A percentile compares a stretch with the other conserved stretches of the same genome.
phyloP scores from a whole-genome alignment of 2,329 filamentous ascomycete genomes.

The Colletotrichum sansevieriae region DNA sequence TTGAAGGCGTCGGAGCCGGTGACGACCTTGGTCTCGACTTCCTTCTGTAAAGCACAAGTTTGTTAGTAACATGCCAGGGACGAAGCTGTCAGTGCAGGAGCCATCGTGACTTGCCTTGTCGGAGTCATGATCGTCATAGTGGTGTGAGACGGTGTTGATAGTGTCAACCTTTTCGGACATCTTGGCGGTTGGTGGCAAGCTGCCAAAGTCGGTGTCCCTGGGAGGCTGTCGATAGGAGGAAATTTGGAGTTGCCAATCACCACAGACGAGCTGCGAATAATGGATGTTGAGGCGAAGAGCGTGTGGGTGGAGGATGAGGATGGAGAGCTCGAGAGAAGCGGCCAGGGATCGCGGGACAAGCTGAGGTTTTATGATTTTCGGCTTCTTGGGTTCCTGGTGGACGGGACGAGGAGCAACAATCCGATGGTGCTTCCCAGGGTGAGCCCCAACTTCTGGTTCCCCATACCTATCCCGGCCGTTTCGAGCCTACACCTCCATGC shows the following conservation, averaged over 20 bases:
- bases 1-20: conserved; percentile 66
- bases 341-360: conserved; percentile 36
- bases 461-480: conserved; percentile 20
- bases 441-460: conserved; percentile 29
- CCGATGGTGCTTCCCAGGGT: conserved; percentile 21
- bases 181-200: conserved; percentile 21
- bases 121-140: conserved; percentile 35
- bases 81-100: fast-evolving
- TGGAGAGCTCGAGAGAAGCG: conserved; percentile 33
- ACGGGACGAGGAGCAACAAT: conserved; percentile 29
- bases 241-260: conserved; percentile 27
- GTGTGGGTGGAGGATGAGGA: conserved; percentile 36
- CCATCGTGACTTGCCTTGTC: conserved; percentile 34
- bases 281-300: conserved; percentile 14
- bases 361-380: conserved; percentile 43
- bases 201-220: conserved; percentile 10
- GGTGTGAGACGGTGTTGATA: conserved; percentile 38
- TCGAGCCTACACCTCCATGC: conserved; percentile 5
- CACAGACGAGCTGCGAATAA: conserved; percentile 28
- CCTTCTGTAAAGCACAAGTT: conserved; percentile 30
- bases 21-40: conserved; percentile 58
- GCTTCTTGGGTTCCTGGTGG: conserved; percentile 6
- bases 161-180: conserved; percentile 41
- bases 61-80: not conserved
- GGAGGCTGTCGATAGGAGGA: conserved; percentile 3